A percentile compares a stretch with the other conserved stretches of the same genome.
These are phyloP conservation scores for Eucalyptus tenuipes DNA, from an alignment of 345 rosid species.

Conservation along the genomic window DNA sequence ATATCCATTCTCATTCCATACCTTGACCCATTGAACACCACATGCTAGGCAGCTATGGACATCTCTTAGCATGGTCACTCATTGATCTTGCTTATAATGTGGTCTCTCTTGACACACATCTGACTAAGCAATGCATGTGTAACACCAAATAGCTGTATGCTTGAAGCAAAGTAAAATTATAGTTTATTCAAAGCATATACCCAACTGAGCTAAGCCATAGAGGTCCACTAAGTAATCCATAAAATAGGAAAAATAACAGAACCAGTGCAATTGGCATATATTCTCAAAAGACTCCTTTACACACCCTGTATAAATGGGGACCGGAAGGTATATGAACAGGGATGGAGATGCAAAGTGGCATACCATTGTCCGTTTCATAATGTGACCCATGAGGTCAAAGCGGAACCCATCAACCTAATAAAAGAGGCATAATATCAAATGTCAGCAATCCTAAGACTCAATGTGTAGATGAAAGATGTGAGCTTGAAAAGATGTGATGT, in stretches of 20 bases:
- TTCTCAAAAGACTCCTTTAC: background rate
- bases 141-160: background rate
- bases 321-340: background rate
- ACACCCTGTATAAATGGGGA: background rate
- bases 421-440: background rate
- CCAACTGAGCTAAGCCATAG: background rate
- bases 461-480: background rate
- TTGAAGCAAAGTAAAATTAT: background rate
- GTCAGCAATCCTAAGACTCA: background rate
- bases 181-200: background rate
- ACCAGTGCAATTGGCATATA: background rate
- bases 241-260: background rate
- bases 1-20: background rate
- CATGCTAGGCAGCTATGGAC: background rate
- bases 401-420: constrained; percentile 93
- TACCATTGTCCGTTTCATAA: constrained; percentile 91
- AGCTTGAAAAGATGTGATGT: background rate
- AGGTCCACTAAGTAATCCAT: background rate
- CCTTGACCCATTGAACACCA: background rate
- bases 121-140: background rate
- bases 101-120: background rate
- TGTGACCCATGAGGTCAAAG: constrained; percentile 97
- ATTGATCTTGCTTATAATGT: background rate
- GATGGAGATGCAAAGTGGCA: background rate
- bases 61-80: background rate